Percentiles rank a stretch among this genome's conserved stretches.
These are phyloP conservation scores for Bondarzewia mesenterica DNA, from an alignment of 1,284 basidiomycete species.

Conservation along the genomic window DNA sequence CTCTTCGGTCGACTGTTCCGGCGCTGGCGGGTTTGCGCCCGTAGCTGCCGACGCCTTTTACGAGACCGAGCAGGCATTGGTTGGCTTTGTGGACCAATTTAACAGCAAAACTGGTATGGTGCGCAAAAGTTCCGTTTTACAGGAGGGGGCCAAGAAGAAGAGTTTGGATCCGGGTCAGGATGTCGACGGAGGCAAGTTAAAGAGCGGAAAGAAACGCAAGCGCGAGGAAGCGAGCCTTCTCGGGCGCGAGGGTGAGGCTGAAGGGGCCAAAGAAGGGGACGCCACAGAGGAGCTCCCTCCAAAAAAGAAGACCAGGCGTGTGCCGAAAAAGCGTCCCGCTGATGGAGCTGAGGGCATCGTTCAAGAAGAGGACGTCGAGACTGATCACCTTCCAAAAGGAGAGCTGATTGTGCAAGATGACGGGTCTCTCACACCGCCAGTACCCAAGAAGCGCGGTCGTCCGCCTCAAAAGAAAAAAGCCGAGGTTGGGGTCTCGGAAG, in stretches of 20 bases:
- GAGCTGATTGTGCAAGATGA: no score
- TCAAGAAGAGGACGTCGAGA: neutral
- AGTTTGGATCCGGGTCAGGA: no score
- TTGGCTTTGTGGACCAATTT: slow-evolving; percentile 41
- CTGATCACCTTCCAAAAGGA: no score
- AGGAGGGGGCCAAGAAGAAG: slow-evolving; percentile 6
- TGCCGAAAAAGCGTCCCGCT: slow-evolving; percentile 3
- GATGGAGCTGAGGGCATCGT: neutral
- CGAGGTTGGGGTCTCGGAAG: neutral
- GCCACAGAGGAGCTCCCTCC: slow-evolving; percentile 22
- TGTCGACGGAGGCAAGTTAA: no score
- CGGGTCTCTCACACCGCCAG: slow-evolving; percentile 2
- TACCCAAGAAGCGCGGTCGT: slow-evolving; percentile 23
- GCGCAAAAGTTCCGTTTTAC: slow-evolving; percentile 5
- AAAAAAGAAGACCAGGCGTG: slow-evolving; percentile 22
- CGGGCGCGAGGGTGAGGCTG: slow-evolving; percentile 17
- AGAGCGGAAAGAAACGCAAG: slow-evolving; percentile 16
- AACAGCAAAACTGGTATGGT: slow-evolving; percentile 19
- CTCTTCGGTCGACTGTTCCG: slow-evolving; percentile 35
- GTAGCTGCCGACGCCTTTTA: slow-evolving; percentile 45
- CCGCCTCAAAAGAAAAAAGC: slow-evolving; percentile 21
- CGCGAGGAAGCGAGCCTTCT: neutral
- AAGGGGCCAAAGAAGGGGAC: slow-evolving; percentile 15
- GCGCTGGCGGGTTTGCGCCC: slow-evolving; percentile 45
- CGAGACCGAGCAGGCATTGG: slow-evolving; percentile 30